These are phyloP conservation scores for Spiraea crenata DNA, from an alignment of 331 rosid genomes.

Conservation along the genomic window DNA sequence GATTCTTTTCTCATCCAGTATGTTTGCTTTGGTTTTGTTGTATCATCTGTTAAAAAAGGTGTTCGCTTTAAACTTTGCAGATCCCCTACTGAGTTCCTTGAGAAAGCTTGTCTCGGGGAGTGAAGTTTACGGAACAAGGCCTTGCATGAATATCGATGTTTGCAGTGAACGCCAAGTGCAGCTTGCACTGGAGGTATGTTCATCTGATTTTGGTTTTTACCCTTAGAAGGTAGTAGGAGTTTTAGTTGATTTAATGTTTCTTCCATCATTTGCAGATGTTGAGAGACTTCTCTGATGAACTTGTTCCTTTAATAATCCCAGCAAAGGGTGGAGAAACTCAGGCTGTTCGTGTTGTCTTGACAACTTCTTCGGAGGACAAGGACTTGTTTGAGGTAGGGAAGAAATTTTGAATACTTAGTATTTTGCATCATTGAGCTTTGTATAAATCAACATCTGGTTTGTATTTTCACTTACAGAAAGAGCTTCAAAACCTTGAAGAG, in stretches of 20 bases:
- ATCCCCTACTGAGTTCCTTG: constrained; percentile 53
- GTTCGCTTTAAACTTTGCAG: constrained; percentile 41
- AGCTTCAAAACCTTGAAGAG: constrained; percentile 53
- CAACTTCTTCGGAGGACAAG: constrained; percentile 71
- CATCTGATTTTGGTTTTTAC: constrained; percentile 14
- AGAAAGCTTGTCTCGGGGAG: constrained; percentile 54
- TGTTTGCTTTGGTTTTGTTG: constrained; percentile 2
- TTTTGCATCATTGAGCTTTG: constrained; percentile 13
- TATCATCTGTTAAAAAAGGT: neutral
- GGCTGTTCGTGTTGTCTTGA: constrained; percentile 57
- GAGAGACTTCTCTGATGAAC: constrained; percentile 53
- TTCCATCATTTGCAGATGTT: constrained; percentile 52
- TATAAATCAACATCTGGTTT: constrained; percentile 15
- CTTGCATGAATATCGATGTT: constrained; percentile 68
- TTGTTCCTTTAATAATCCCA: constrained; percentile 60
- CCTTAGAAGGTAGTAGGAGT: constrained; percentile 18
- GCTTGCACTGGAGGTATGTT: constrained; percentile 67
- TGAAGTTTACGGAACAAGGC: constrained; percentile 65
- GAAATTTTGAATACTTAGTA: constrained; percentile 5
- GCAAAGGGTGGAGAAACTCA: constrained; percentile 50
- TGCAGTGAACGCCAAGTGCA: constrained; percentile 79
- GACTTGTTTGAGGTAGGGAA: constrained; percentile 60
- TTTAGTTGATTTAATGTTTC: neutral
- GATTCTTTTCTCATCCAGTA: constrained; percentile 1
- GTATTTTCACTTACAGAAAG: constrained; percentile 39